Evolutionary conservation across 1,284 basidiomycete species (phyloP).

Genomic region (Ustilago cynodontis): DNA sequence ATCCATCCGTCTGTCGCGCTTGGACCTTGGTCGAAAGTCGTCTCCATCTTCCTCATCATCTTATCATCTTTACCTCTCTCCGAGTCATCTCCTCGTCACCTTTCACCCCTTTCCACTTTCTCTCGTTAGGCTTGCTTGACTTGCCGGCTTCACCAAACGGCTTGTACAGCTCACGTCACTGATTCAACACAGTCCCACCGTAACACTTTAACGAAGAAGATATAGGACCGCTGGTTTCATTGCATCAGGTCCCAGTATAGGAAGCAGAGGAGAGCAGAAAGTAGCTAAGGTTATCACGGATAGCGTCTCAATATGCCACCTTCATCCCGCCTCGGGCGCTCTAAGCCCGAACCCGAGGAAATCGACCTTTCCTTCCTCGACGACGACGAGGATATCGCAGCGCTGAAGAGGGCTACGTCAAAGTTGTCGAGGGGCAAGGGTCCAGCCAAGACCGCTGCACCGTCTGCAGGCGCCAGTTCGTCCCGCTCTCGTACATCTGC

Average conservation of each 20-base stretch:
- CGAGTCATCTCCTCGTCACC: background rate
- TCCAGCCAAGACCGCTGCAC: conserved; percentile 1
- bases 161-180: background rate
- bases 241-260: background rate
- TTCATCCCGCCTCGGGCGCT: conserved; percentile 2
- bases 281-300: background rate
- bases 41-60: background rate
- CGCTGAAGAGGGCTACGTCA: conserved; percentile 9
- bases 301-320: conserved; percentile 11
- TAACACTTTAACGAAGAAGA: background rate
- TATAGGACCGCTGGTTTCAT: background rate
- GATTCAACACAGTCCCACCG: background rate
- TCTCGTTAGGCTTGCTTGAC: background rate
- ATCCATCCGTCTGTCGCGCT: conserved; percentile 4
- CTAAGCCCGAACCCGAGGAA: conserved; percentile 17
- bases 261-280: background rate
- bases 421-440: conserved; percentile 10
- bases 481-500: background rate
- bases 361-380: conserved; percentile 39
- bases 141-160: background rate
- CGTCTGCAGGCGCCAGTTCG: conserved; percentile 8
- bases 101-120: background rate
- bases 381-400: conserved; percentile 32
- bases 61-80: too few relatives aligned
- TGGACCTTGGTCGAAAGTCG: conserved; percentile 5